phyloP scores from a whole-genome alignment of 2,329 filamentous ascomycete genomes.

The Aspergillus oerlinghausenensis region DNA sequence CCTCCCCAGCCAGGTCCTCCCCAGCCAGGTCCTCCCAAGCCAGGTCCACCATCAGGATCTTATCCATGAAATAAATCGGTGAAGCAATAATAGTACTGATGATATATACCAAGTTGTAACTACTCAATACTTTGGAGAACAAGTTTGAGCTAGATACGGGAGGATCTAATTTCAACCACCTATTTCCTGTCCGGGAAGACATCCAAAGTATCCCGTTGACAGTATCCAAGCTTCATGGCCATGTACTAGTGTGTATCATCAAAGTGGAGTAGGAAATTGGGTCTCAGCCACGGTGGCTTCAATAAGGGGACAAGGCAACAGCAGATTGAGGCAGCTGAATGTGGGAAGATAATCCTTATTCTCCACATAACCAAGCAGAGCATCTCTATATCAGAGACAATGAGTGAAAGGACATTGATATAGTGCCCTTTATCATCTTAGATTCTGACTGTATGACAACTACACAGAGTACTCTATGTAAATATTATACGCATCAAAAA shows the following conservation, averaged over 20 bases:
- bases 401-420: not conserved
- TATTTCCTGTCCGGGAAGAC: not conserved
- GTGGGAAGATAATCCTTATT: not conserved
- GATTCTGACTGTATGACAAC: not conserved
- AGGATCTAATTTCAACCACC: not conserved
- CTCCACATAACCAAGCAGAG: not conserved
- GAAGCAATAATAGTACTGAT: too few species aligned
- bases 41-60: too few species aligned
- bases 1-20: too few species aligned
- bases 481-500: not conserved
- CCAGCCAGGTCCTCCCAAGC: too few species aligned
- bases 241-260: constrained; percentile 12
- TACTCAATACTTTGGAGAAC: not conserved
- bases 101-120: too few species aligned
- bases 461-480: not conserved
- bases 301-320: constrained; percentile 6
- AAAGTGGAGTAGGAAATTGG: not conserved
- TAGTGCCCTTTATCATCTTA: not conserved
- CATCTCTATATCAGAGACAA: not conserved
- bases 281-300: constrained; percentile 17
- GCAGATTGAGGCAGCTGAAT: constrained; percentile 6
- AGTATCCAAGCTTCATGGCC: constrained; percentile 17
- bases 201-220: not conserved
- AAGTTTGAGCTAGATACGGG: not conserved
- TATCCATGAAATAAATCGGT: too few species aligned